Base-by-base conservation (phyloP, 2,329 filamentous ascomycete species). In the Onygenales sp. region DNA sequence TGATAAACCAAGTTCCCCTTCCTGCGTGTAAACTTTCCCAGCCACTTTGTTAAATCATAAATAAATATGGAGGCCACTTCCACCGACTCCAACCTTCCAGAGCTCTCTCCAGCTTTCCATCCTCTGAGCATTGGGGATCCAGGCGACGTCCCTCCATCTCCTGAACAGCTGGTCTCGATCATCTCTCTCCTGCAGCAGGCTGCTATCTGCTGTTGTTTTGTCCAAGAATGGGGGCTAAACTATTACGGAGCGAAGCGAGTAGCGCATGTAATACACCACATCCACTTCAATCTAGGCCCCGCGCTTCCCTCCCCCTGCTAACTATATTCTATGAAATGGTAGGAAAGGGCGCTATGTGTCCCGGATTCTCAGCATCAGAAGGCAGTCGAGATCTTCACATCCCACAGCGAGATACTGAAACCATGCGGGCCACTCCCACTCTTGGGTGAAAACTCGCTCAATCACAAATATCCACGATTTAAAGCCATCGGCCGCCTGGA, bases 311-410 rank as follows among this genome's bases (percentile, higher is more conserved):
- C 11, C 10, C n/a, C 10, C 43, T 7, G 21, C 11, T 49, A 37
- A 27, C 14, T 43, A 17, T 50, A 32, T n/a, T n/a, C n/a, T n/a
- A n/a, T 27, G 8, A 43, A 21, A 43, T 27, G 42, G 11, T 27
- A 54, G 52, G 42, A 54, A 11, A 43, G 46, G 47, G 8, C 7
- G 3, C 5, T 54, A 7, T 54, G 52, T 46, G 3, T 51, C 11
- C 47, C 52, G 13, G 33, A 34, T 37, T 36, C 42, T 9, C 32
- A 27, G 9, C 32, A 42, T 46, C 31, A 51, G 14, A n/a, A 40
- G 21, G 43, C 52, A 5, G n/a, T 14, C n/a, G 27, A 34, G 10
- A 21, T 51, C 8, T 42, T 52, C 17, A 42, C 40, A 11, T 36
- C 14, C 6, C 42, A 43, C 17, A 43, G n/a, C 9, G 17, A 44